Conservation (phyloP, 1,284 basidiomycete genomes). For the Trichosporon faecale region DNA sequence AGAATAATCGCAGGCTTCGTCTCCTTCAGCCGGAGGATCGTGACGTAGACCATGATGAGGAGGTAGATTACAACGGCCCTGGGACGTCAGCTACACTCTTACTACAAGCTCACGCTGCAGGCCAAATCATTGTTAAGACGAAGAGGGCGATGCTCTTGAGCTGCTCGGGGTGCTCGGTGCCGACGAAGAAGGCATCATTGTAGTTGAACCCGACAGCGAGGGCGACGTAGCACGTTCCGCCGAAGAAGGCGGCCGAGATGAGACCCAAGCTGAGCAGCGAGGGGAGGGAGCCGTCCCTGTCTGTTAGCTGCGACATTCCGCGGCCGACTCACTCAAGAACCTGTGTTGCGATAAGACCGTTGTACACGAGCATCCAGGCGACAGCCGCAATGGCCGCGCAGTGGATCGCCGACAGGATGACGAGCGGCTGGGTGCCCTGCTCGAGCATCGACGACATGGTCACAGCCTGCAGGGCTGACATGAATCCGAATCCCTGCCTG, state of each 20-base stretch:
- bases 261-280: constrained; percentile 56
- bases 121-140: constrained; percentile 77
- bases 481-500: constrained; percentile 62
- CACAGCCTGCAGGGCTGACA: constrained; percentile 70
- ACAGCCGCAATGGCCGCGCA: constrained; percentile 65
- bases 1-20: constrained; percentile 56
- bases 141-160: constrained; percentile 69
- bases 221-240: constrained; percentile 68
- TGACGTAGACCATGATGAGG: constrained; percentile 69
- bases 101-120: constrained; percentile 61
- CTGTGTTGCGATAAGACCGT: constrained; percentile 75
- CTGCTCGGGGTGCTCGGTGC: constrained; percentile 43
- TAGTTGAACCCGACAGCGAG: constrained; percentile 69
- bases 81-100: constrained; percentile 9
- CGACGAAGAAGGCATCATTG: constrained; percentile 61
- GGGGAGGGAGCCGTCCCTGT: constrained; percentile 64
- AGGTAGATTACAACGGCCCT: constrained; percentile 68
- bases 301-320: neutral
- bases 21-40: constrained; percentile 67
- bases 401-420: constrained; percentile 68
- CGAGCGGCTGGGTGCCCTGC: constrained; percentile 63
- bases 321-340: constrained; percentile 53
- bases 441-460: constrained; percentile 70
- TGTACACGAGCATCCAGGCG: constrained; percentile 74
- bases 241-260: constrained; percentile 63